phyloP scores from a whole-genome alignment of 768 basidiomycete species.

The Suillus decipiens region DNA sequence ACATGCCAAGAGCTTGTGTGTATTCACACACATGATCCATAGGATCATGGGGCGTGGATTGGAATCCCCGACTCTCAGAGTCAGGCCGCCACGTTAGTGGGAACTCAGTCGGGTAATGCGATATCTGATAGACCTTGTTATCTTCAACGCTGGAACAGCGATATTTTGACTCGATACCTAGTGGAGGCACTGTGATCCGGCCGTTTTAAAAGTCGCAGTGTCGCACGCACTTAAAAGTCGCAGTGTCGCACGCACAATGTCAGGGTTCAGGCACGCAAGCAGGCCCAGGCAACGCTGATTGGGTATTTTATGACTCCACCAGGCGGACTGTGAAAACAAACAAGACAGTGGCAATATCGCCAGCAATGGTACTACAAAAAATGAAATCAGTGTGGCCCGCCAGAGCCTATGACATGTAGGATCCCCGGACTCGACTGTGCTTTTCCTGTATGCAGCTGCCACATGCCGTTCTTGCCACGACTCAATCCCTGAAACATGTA shows the following conservation, averaged over 20 bases:
- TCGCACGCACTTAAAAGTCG: no score
- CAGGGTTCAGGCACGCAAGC: background rate
- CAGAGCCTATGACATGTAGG: no score
- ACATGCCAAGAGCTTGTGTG: background rate
- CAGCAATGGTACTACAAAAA: no score
- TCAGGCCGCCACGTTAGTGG: no score
- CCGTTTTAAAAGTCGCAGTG: no score
- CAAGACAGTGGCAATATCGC: no score
- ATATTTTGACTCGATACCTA: background rate
- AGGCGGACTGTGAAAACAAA: background rate
- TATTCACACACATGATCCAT: no score
- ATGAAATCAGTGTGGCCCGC: background rate
- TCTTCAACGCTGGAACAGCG: background rate
- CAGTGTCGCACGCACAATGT: no score
- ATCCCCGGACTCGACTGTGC: background rate
- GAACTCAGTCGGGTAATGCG: no score
- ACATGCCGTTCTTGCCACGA: constrained; percentile 57
- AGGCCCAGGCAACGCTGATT: background rate
- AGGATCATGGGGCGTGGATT: no score
- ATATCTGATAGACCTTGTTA: background rate
- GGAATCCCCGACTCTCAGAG: no score
- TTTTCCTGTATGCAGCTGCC: constrained; percentile 60
- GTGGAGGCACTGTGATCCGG: background rate
- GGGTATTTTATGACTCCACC: background rate
- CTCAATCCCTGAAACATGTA: constrained; percentile 54